Percentiles rank a stretch among this genome's conserved stretches.
phyloP scores from a whole-genome alignment of 352 stramenopile species.

The Hyaloperonospora brassicae region DNA sequence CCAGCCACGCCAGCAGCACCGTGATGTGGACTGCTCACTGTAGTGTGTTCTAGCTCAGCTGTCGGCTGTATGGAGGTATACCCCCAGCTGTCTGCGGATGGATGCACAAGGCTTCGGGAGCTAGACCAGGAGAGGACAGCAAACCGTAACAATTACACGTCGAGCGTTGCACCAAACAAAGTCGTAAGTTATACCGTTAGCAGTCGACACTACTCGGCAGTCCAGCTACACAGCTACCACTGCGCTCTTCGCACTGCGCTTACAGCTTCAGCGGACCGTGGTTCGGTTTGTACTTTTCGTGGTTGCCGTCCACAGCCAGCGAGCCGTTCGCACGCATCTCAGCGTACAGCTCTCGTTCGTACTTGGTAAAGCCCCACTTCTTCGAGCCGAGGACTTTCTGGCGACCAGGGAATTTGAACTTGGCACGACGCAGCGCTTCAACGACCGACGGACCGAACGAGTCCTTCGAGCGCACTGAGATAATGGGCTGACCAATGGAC shows the following conservation, averaged over 20 bases:
- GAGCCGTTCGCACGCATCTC: conserved; percentile 91
- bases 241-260: conserved; percentile 20
- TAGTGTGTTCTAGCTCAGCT: no score
- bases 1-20: conserved; percentile 2
- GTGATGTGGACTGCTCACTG: no score
- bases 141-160: not conserved
- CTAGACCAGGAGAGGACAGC: not conserved
- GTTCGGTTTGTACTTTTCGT: conserved; percentile 94
- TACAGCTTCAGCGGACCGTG: conserved; percentile 72
- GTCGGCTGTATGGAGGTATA: no score
- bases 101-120: no score
- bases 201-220: conserved; percentile 17
- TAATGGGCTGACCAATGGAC: conserved; percentile 97
- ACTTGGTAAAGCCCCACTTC: conserved; percentile 99
- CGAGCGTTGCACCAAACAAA: conserved; percentile 26
- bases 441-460: conserved; percentile 89
- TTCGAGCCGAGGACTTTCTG: conserved; percentile 99
- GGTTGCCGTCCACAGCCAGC: conserved; percentile 93
- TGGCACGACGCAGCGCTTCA: conserved; percentile 97
- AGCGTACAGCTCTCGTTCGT: conserved; percentile 96
- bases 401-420: conserved; percentile 99
- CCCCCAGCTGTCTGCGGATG: no score
- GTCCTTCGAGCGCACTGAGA: conserved; percentile 97
- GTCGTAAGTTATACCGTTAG: conserved; percentile 41
- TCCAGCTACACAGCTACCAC: conserved; percentile 8